Evolutionary conservation across 2,329 filamentous ascomycete genomes (phyloP).

Genomic region (Pseudopithomyces maydicus): DNA sequence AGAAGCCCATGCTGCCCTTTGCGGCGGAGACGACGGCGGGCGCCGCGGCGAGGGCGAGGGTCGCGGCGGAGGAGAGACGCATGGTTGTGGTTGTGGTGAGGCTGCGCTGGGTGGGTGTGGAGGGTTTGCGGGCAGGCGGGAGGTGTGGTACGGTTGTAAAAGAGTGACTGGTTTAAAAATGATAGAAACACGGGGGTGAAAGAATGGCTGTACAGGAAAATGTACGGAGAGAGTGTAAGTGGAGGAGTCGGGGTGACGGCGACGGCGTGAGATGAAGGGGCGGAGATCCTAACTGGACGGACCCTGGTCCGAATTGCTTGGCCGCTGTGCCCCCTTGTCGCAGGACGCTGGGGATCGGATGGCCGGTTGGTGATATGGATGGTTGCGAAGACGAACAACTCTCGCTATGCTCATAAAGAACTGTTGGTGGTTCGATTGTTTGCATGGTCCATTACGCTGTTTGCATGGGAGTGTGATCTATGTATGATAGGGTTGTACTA

Average conservation of each 20-base stretch:
- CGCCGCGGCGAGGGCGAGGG: constrained; percentile 41
- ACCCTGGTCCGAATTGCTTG: not conserved
- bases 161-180: constrained; percentile 20
- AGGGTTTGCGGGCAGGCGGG: not conserved
- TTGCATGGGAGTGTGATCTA: not conserved
- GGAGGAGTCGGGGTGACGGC: constrained; percentile 13
- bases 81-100: constrained; percentile 21
- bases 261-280: constrained; percentile 25
- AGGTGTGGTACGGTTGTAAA: constrained; percentile 7
- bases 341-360: not conserved
- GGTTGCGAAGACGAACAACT: not conserved
- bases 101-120: not conserved
- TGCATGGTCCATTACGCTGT: not conserved
- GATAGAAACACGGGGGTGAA: constrained; percentile 6
- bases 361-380: not conserved
- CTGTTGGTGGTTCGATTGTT: not conserved
- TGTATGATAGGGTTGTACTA: not conserved
- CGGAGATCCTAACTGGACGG: constrained; percentile 25
- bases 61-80: constrained; percentile 41
- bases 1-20: constrained; percentile 65
- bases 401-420: not conserved
- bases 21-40: constrained; percentile 57
- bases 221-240: constrained; percentile 21
- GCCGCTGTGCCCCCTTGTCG: constrained; percentile 2
- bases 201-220: constrained; percentile 30